phyloP scores from a whole-genome alignment of 2,329 filamentous ascomycete species.

The Beauveria asiatica region DNA sequence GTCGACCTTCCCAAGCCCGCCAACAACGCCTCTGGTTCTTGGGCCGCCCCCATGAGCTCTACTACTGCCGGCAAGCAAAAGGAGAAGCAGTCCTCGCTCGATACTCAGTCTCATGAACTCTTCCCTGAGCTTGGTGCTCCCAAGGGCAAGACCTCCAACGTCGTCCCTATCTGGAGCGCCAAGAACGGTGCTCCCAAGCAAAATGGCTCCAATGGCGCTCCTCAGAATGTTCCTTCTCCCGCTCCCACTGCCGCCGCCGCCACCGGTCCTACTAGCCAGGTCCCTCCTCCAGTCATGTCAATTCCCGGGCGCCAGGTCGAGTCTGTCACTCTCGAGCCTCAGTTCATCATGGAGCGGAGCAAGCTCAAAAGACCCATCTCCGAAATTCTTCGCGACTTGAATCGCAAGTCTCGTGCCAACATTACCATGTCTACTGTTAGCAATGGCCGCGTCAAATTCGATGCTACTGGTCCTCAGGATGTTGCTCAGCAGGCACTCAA shows the following conservation, averaged over 20 bases:
- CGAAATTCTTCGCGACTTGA: slow-evolving; percentile 85
- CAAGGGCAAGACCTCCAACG: slow-evolving; percentile 58
- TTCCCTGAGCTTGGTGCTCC: slow-evolving; percentile 82
- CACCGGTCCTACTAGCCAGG: slow-evolving; percentile 24
- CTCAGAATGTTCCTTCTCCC: slow-evolving; percentile 54
- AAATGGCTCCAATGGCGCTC: slow-evolving; percentile 46
- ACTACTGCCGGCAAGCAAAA: slow-evolving; percentile 65
- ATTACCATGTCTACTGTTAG: slow-evolving; percentile 69
- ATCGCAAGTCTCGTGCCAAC: slow-evolving; percentile 80
- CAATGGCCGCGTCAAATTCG: slow-evolving; percentile 68
- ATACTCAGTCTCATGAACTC: slow-evolving; percentile 80
- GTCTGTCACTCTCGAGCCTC: slow-evolving; percentile 62
- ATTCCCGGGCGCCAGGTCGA: slow-evolving; percentile 80
- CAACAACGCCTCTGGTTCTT: slow-evolving; percentile 36
- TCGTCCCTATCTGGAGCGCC: slow-evolving; percentile 68
- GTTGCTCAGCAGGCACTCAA: slow-evolving; percentile 81
- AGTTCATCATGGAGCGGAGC: slow-evolving; percentile 65
- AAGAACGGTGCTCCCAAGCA: slow-evolving; percentile 48
- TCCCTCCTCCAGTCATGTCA: slow-evolving; percentile 49
- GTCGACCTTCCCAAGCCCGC: slow-evolving; percentile 60
- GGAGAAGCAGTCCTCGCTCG: slow-evolving; percentile 45
- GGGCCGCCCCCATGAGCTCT: slow-evolving; percentile 43
- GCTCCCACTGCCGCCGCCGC: slow-evolving; percentile 45
- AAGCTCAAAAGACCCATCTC: slow-evolving; percentile 78
- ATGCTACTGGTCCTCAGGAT: slow-evolving; percentile 75